Percentiles rank a stretch among this genome's conserved stretches.
These are phyloP conservation scores for Nitzschia inconspicua DNA, from an alignment of 108 stramenopile genomes.

Conservation along the genomic window DNA sequence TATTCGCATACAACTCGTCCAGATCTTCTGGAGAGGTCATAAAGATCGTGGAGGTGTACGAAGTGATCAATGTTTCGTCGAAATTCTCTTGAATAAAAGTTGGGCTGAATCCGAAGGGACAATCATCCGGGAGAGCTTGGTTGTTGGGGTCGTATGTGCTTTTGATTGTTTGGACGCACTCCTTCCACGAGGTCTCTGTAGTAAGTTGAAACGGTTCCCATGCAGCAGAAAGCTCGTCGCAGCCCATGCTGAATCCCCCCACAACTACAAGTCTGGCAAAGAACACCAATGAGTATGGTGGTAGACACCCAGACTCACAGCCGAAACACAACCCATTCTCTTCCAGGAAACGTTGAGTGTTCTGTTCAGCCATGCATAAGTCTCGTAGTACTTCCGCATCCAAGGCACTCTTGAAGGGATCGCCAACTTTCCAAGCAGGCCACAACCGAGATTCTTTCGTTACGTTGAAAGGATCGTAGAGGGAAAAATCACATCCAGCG, in stretches of 20 bases:
- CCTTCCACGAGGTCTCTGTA: constrained; percentile 13
- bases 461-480: constrained; percentile 10
- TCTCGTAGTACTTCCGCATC: constrained; percentile 19
- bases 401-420: background rate
- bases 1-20: constrained; percentile 35
- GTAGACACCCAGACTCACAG: constrained; percentile 33
- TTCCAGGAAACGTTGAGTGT: constrained; percentile 34
- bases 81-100: constrained; percentile 37
- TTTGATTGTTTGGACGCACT: constrained; percentile 25
- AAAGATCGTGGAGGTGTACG: constrained; percentile 46
- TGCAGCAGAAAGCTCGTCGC: constrained; percentile 25
- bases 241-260: constrained; percentile 27
- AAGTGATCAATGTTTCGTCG: constrained; percentile 8
- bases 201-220: constrained; percentile 22
- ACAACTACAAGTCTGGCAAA: constrained; percentile 32
- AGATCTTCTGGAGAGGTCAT: constrained; percentile 24
- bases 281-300: constrained; percentile 38
- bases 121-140: constrained; percentile 7
- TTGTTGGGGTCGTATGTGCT: constrained; percentile 6
- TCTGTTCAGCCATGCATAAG: constrained; percentile 36
- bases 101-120: constrained; percentile 33
- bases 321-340: constrained; percentile 29
- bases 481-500: constrained; percentile 24
- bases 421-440: constrained; percentile 30
- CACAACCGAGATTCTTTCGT: constrained; percentile 24